Evolutionary conservation across 1,284 basidiomycete species (phyloP), one percentile per base, ranked within the genome.

Genomic region (Tausonia pullulans): DNA sequence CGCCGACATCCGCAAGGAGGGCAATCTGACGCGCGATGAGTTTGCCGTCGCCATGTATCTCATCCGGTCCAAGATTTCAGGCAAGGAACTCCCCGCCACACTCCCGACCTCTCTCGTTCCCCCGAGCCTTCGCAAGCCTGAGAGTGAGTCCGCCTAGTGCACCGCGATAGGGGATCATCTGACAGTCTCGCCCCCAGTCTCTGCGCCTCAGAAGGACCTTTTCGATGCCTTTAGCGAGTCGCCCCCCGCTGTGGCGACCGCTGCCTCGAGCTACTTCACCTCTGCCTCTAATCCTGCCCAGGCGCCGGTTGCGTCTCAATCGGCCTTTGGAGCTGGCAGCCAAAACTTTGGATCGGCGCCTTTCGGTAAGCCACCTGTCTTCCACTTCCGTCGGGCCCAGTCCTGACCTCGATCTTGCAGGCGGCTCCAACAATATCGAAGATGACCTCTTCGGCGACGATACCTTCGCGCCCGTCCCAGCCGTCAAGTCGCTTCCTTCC

Each of bases 21-120:
- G 96, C 4, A 83, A 82, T 58, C 81, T 99, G 52, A 91, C 87
- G 39, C 83, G 86, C 62, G 95, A 98, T 67, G 91, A 94, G 43
- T 98, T 99, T 75, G 95, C 96, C 3, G 87, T 98, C 53, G 96
- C 94, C 3, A 87, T 97, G 86, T 84, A 95, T 76, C 82, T 99
- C 58, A 98, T 99, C 72, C 90, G 92, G 75, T 82, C 83, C 70
- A 92, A 87, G 74, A 78, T 98, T 2, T 81, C 84, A 1, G 95
- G 95, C n/a, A 85, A 84, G 68, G 86, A 89, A 1, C 76, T 95
- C 40, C 96, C 96, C 0, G 68, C 79, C 0, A 76, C 79, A 40
- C 80, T 98, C 14, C 91, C 93, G 0, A 73, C 75, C 40, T 82
- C 83, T 49, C 80, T 98, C 54, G 75, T 97, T 9, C 95, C 96